Conservation (phyloP, 495 filamentous ascomycete genomes). For the Parathielavia appendiculata region DNA sequence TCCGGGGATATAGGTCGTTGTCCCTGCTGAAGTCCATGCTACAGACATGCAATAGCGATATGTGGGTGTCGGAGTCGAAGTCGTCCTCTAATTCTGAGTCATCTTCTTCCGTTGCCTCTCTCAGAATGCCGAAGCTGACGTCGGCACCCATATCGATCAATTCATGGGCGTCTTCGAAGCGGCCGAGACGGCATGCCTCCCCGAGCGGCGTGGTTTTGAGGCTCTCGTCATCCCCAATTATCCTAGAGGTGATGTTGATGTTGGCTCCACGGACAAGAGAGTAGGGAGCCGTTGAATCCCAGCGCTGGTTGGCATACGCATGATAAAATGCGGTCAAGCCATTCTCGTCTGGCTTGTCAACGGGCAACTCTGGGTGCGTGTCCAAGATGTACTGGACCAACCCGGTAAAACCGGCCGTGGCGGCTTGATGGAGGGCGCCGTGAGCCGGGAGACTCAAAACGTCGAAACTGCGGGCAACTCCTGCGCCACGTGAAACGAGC, state of each 20-base stretch:
- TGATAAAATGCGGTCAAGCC: constrained; percentile 14
- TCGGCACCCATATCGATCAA: constrained; percentile 18
- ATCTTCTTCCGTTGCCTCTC: not conserved
- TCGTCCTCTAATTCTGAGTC: not conserved
- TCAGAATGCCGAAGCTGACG: not conserved
- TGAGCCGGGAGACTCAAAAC: not conserved
- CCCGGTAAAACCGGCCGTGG: constrained; percentile 4
- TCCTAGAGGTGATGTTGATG: too few relatives aligned
- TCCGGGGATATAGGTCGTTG: not conserved
- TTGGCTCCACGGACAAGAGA: constrained; percentile 9
- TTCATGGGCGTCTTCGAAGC: constrained; percentile 8
- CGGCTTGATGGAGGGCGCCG: constrained; percentile 13
- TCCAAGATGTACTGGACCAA: constrained; percentile 4
- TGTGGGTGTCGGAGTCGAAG: too few relatives aligned
- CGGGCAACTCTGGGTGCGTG: not conserved
- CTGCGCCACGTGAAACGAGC: constrained; percentile 11
- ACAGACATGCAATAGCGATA: constrained; percentile 1
- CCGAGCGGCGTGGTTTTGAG: constrained; percentile 12
- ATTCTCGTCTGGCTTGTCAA: constrained; percentile 7
- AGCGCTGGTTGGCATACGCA: constrained; percentile 8
- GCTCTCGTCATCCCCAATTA: too few relatives aligned
- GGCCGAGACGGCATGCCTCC: constrained; percentile 16
- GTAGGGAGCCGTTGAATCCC: constrained; percentile 5
- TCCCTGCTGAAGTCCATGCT: constrained; percentile 5
- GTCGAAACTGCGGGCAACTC: not conserved